Conservation (phyloP, 768 basidiomycete genomes). For the Rhodotorula toruloides region DNA sequence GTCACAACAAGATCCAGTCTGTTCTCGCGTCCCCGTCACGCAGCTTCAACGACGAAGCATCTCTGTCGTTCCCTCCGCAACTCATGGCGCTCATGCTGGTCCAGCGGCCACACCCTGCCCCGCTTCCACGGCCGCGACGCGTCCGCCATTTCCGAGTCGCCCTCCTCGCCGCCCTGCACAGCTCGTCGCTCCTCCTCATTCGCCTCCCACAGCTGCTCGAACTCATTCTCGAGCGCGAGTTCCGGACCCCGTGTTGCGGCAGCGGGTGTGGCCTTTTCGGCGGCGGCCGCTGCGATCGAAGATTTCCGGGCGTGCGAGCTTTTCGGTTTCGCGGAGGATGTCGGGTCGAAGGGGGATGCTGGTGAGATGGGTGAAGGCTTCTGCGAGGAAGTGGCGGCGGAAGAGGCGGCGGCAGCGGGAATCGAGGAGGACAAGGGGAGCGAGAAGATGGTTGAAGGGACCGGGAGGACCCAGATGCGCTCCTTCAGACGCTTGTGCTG, state of each 20-base stretch:
- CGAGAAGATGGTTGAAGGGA: constrained; percentile 41
- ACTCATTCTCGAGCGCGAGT: constrained; percentile 48
- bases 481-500: constrained; percentile 52
- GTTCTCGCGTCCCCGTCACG: neutral
- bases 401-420: constrained; percentile 18
- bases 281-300: neutral
- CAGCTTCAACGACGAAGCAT: constrained; percentile 15
- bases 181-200: constrained; percentile 60
- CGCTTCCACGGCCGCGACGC: constrained; percentile 37
- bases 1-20: neutral
- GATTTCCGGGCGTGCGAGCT: neutral
- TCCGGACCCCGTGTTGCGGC: constrained; percentile 22
- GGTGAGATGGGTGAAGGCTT: constrained; percentile 48
- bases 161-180: constrained; percentile 57
- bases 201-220: constrained; percentile 56
- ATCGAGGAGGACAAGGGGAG: neutral
- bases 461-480: constrained; percentile 51
- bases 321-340: neutral
- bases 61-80: constrained; percentile 45
- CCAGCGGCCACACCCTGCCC: constrained; percentile 48
- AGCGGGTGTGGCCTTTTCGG: neutral
- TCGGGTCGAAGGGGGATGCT: constrained; percentile 44
- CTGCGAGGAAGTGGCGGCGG: constrained; percentile 25
- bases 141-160: constrained; percentile 63
- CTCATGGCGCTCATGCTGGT: constrained; percentile 57